Evolutionary conservation across 441 rosid genomes (phyloP), one percentile per base, ranked within the genome.

Genomic region (Biscutella auriculata): DNA sequence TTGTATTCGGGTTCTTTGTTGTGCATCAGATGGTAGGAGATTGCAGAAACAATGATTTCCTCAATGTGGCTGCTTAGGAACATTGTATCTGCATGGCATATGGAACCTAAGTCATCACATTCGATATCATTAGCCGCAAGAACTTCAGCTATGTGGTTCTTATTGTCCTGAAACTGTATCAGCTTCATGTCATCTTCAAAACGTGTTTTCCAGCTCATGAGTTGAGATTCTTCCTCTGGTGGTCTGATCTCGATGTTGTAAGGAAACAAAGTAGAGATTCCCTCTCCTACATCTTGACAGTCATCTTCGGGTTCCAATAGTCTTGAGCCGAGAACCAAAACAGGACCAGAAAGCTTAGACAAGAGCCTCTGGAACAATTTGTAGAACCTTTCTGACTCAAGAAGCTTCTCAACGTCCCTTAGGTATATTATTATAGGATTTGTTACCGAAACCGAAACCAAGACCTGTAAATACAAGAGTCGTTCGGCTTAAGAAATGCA

Each of bases 121-220:
- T 87, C 91, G 29, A 93, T 76, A 56, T 87, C 97, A 68, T 93
- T 93, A 28, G 89, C 78, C 0, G 96, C 82, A 46, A 93, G 92
- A 16, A 87, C 97, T 65, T 93, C 96, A 0, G 87, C 84, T 53
- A 88, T 87, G 73, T 88, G 95, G 73, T 88, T 87, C 73, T 79
- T 88, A 77, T 93, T 93, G 70, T 93, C 98, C 71, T 82, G 92
- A 69, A 78, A 74, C 61, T 85, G 92, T 34, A 93, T 83, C 69
- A 40, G 60, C 72, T 87, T 93, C 95, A 85, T 85, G 73, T 93
- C 99, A 50, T 87, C 93, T 76, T 93, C 97, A 61, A 93, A 67
- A 40, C 80, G 76, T 1, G 87, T 76, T 72, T 77, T 93, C 99
- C 99, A 93, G 82, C 76, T 78, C 57, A 66, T 79, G 54, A 72